Percentiles rank a stretch among this genome's conserved stretches.
Evolutionary conservation across 352 stramenopile species (phyloP).

Genomic region (Phytophthora sojae): DNA sequence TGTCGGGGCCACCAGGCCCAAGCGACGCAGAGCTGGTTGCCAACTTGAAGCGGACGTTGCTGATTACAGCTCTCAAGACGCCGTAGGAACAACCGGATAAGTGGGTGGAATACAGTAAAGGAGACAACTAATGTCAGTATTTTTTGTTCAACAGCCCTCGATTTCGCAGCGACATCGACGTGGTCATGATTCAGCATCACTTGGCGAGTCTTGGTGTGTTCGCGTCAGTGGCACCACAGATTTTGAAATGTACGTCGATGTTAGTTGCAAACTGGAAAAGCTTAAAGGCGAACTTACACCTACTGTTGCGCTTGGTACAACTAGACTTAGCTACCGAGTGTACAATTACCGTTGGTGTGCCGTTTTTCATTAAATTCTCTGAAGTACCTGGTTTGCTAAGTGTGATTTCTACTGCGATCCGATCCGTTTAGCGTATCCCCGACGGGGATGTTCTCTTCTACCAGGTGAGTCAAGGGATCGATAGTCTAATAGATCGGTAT

Average conservation of each 20-base stretch:
- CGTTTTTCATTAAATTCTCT: neutral
- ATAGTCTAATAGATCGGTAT: neutral
- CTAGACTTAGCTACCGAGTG: conserved; percentile 71
- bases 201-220: conserved; percentile 55
- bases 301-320: neutral
- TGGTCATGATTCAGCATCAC: conserved; percentile 61
- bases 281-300: neutral
- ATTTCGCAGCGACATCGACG: conserved; percentile 66
- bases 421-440: conserved; percentile 42
- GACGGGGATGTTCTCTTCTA: conserved; percentile 80
- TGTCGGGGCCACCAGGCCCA: neutral
- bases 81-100: conserved; percentile 38
- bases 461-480: conserved; percentile 33
- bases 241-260: conserved; percentile 59
- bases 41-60: conserved; percentile 44
- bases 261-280: neutral
- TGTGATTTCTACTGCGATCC: neutral
- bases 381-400: neutral
- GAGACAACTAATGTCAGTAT: neutral
- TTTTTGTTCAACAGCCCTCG: conserved; percentile 36
- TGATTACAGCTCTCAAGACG: conserved; percentile 57
- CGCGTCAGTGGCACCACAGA: conserved; percentile 39
- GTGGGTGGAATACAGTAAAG: neutral
- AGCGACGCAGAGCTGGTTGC: conserved; percentile 21
- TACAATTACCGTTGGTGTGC: conserved; percentile 44